These are phyloP conservation scores for Monilinia laxa DNA, from an alignment of 2,329 filamentous ascomycete species.

Conservation along the genomic window DNA sequence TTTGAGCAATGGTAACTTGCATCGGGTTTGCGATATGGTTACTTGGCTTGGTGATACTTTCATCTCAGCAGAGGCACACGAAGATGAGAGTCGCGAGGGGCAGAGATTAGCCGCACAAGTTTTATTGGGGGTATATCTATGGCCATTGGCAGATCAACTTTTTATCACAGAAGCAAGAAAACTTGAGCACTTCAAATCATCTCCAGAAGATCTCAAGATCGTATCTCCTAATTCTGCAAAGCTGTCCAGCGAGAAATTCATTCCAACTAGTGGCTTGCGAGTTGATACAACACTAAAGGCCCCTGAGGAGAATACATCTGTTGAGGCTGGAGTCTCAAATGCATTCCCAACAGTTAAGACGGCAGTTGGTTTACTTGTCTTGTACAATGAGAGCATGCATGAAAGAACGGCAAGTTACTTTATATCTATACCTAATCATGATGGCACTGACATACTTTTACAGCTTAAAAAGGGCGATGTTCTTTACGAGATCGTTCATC, in stretches of 20 bases:
- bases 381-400: constrained; percentile 53
- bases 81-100: constrained; percentile 34
- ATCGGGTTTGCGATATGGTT: constrained; percentile 35
- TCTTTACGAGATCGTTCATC: constrained; percentile 80
- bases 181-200: constrained; percentile 38
- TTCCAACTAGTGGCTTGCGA: constrained; percentile 12
- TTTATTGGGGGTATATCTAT: constrained; percentile 37
- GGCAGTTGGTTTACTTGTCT: constrained; percentile 57
- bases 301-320: constrained; percentile 55
- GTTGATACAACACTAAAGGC: constrained; percentile 40
- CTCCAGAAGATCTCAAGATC: constrained; percentile 34
- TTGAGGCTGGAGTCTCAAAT: constrained; percentile 55
- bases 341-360: constrained; percentile 58
- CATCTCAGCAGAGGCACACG: constrained; percentile 33
- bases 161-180: constrained; percentile 39
- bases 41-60: constrained; percentile 39
- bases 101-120: constrained; percentile 34
- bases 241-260: constrained; percentile 1
- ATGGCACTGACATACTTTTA: constrained; percentile 28
- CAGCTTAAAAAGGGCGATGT: constrained; percentile 49
- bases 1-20: constrained; percentile 35
- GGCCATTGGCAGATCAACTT: constrained; percentile 37
- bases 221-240: constrained; percentile 2
- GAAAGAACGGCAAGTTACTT: constrained; percentile 37
- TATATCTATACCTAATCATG: not conserved